Percentiles rank a stretch among this genome's conserved stretches.
Evolutionary conservation across 2,329 filamentous ascomycete genomes (phyloP).

Genomic region (Aspergillus persii): DNA sequence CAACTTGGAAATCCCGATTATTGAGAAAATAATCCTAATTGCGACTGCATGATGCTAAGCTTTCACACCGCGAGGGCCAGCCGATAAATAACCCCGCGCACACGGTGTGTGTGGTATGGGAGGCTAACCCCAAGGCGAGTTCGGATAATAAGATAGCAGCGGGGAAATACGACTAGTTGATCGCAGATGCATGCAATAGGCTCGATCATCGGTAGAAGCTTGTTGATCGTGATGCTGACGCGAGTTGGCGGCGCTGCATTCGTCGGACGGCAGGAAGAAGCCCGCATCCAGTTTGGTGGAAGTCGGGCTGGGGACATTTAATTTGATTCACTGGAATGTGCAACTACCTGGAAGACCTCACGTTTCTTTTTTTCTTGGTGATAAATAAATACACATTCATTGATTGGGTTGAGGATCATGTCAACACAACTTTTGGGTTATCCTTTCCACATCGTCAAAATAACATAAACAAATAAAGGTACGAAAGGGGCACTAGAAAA

Average conservation of each 20-base stretch:
- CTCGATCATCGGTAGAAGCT: background rate
- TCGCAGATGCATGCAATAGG: background rate
- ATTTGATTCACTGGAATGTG: background rate
- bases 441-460: background rate
- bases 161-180: background rate
- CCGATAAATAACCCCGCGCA: background rate
- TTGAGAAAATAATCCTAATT: background rate
- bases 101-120: background rate
- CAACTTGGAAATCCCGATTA: background rate
- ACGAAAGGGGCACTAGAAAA: slow-evolving; percentile 22
- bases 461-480: background rate
- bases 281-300: background rate
- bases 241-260: background rate
- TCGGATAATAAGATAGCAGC: background rate
- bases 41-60: background rate
- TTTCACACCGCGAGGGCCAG: background rate
- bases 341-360: background rate
- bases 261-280: background rate
- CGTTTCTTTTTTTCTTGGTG: background rate
- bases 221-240: background rate
- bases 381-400: background rate
- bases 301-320: too few relatives aligned
- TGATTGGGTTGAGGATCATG: background rate
- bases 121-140: background rate
- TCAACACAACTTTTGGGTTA: background rate